Evolutionary conservation across 345 rosid genomes (phyloP).

Genomic region (Carallia pectinifolia): DNA sequence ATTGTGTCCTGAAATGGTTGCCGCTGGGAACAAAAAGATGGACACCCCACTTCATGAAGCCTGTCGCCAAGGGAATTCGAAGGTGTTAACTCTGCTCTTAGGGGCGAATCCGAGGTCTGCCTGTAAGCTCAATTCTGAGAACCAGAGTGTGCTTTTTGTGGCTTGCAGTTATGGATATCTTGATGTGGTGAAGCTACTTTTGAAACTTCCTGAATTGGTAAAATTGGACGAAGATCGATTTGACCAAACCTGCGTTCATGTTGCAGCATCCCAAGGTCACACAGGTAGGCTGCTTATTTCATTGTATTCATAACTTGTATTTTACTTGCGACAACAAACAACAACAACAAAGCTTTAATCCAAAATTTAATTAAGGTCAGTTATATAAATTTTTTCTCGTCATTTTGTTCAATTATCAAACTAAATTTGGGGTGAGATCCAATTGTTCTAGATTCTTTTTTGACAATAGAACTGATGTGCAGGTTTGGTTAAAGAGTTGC

Average conservation of each 20-base stretch:
- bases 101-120: slow-evolving; percentile 9
- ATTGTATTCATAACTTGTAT: too few species aligned
- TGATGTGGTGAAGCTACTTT: slow-evolving; percentile 10
- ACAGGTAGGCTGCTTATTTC: background rate
- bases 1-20: slow-evolving; percentile 18
- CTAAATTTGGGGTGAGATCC: too few species aligned
- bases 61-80: slow-evolving; percentile 15
- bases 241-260: background rate
- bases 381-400: too few species aligned
- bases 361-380: too few species aligned
- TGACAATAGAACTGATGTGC: background rate
- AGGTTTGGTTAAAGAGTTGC: slow-evolving; percentile 17
- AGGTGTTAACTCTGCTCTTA: slow-evolving; percentile 4
- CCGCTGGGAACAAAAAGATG: background rate
- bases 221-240: slow-evolving; percentile 7
- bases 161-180: slow-evolving; percentile 24
- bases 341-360: too few species aligned
- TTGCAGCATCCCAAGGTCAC: background rate
- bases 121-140: slow-evolving; percentile 6
- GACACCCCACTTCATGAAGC: slow-evolving; percentile 30
- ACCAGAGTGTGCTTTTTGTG: slow-evolving; percentile 16
- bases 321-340: too few species aligned
- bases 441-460: too few species aligned
- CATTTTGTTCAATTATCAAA: too few species aligned
- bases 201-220: slow-evolving; percentile 5